Base-by-base conservation (phyloP, 108 stramenopile species). In the Fragilariopsis cylindrus region DNA sequence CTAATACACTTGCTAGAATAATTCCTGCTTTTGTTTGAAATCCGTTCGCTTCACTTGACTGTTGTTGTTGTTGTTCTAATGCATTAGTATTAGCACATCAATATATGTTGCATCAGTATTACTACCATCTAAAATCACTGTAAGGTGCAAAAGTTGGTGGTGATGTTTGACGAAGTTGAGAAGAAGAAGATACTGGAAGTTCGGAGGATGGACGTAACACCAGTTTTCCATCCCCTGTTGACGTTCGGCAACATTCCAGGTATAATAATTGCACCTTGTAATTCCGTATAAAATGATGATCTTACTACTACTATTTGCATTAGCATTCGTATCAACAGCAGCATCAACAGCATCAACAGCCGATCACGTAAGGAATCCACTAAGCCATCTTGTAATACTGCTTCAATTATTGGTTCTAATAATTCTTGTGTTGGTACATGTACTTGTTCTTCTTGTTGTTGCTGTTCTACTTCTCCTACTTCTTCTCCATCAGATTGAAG, bases 241-340 rank as follows among this genome's bases (percentile, higher is more conserved):
- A 45, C 62, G 62, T 44, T 63, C 42, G 0, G 62, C 62, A 11
- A 44, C 62, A n/a, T 4, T 63, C 62, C 62, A 63, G 13, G 62
- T 45, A n/a, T n/a, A 9, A 45, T 44, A 40, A n/a, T n/a, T 0
- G 62, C 62, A 6, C 62, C 62, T 44, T 63, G 43, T 42, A 63
- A 13, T 40, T 63, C 62, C 43, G 62, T 63, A 40, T 63, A 63
- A 63, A 63, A 63, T 40, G 62, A n/a, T 12, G 13, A 30, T 30
- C 30, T n/a, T 57, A 21, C 13, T 57, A 16, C 13, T 57, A 21
- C 13, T 8, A 6, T 60, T 60, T 4, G 55, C 5, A n/a, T 4
- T 21, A 2, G 43, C 39, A 3, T 40, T 45, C 3, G 62, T 1
- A 30, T 30, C 2, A n/a, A n/a, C n/a, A n/a, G n/a, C n/a, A 30